A percentile compares a stretch with the other conserved stretches of the same genome.
Conservation (phyloP, 352 stramenopile species). For the Phytophthora constricta region DNA sequence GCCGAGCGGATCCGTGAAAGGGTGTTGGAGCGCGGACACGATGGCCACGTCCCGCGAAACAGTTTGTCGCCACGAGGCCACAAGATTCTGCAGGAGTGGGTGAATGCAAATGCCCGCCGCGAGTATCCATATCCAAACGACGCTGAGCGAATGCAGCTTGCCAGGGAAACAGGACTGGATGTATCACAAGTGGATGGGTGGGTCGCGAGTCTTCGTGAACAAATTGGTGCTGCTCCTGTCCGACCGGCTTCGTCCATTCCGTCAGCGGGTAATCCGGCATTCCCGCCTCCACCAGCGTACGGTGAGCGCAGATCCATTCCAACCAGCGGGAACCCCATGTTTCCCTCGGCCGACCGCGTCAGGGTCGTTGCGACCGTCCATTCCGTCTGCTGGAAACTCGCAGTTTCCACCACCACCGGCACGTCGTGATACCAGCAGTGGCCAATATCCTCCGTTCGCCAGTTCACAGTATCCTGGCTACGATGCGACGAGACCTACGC, state of each 20-base stretch:
- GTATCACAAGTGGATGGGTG: constrained; percentile 86
- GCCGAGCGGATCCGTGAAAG: constrained; percentile 73
- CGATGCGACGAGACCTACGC: constrained; percentile 52
- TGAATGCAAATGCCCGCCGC: constrained; percentile 60
- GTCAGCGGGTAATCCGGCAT: constrained; percentile 62
- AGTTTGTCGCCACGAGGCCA: constrained; percentile 70
- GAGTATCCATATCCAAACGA: constrained; percentile 75
- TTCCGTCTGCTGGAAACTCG: constrained; percentile 55
- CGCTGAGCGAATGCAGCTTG: constrained; percentile 76
- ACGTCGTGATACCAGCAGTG: constrained; percentile 42
- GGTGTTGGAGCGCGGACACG: constrained; percentile 50
- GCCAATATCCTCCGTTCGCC: constrained; percentile 40
- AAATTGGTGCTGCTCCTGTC: constrained; percentile 38
- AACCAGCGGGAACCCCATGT: constrained; percentile 68
- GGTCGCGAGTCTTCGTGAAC: constrained; percentile 83
- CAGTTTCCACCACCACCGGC: constrained; percentile 66
- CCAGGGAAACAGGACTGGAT: constrained; percentile 74
- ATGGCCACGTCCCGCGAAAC: constrained; percentile 47
- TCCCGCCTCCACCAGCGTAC: constrained; percentile 60
- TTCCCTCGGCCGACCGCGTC: constrained; percentile 54
- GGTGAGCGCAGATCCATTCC: constrained; percentile 72
- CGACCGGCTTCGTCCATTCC: constrained; percentile 53
- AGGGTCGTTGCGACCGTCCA: constrained; percentile 49
- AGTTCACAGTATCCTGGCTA: constrained; percentile 28
- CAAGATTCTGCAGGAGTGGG: constrained; percentile 85